Evolutionary conservation across 2,329 filamentous ascomycete species (phyloP), one percentile per base, ranked within the genome.

Genomic region (Kalmusia sp.): DNA sequence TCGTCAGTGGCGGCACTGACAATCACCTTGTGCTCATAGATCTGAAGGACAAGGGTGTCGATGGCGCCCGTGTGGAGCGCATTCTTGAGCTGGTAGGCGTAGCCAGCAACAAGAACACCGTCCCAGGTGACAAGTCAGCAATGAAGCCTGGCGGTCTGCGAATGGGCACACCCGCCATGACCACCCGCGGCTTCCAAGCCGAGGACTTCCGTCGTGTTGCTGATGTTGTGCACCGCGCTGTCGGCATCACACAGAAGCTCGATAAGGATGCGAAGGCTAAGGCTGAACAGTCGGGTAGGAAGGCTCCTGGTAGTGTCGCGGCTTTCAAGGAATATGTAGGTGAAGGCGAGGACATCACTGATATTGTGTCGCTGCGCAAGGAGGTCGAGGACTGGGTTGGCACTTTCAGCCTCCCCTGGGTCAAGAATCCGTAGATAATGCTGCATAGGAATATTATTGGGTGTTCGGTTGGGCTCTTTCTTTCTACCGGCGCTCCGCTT

Each of bases 101-200:
- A 77, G 93, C 95, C 58, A 96, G 92, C 86, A 99, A 99, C 88
- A 99, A 99, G 88, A 99, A 99, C 87, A 89, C 91, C 56, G 95
- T 96, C 54, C 95, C 95, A 34, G 95, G 95, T 60, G 95, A 99
- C 84, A 97, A 96, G 84, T 96, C 91, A 54, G 95, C 95, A 43
- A 86, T 99, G 64, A 96, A 92, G 61, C 95, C 95, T 49, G 92
- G 88, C 72, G 95, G 95, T 82, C 88, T 99, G 77, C 92, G 95
- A 67, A 96, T 99, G 69, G 95, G 95, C 72, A 95, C 93, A 39
- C 95, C 95, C 41, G 95, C 95, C 76, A 99, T 99, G 95, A 96
- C 93, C 53, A 92, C 87, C 69, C 90, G 95, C 79, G 95, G 95
- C 61, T 96, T 99, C 80, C 89, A 92, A 63, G 87, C 91, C 75